Evolutionary conservation across 2,329 filamentous ascomycete species (phyloP).

Genomic region (Pseudocercospora cruenta): DNA sequence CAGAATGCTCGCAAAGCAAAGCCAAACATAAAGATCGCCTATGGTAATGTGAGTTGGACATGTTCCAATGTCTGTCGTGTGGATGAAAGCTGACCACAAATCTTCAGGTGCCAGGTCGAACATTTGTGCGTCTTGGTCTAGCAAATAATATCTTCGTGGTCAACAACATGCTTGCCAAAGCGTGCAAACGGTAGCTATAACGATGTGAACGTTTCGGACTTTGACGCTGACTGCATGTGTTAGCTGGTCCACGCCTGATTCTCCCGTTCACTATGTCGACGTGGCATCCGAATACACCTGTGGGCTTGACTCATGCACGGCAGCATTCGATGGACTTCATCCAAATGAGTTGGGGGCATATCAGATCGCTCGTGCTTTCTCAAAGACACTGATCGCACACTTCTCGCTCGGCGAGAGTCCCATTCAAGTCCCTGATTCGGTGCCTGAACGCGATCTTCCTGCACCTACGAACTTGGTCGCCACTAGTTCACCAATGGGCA

Average conservation of each 20-base stretch:
- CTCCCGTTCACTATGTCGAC: constrained; percentile 41
- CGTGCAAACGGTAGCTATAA: not conserved
- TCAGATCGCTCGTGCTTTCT: constrained; percentile 49
- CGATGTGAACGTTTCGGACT: not conserved
- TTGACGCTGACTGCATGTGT: not conserved
- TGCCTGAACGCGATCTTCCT: constrained; percentile 8
- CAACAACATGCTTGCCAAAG: not conserved
- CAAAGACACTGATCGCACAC: constrained; percentile 20
- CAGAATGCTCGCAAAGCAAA: constrained; percentile 38
- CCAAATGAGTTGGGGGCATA: constrained; percentile 48
- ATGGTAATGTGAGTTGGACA: constrained; percentile 26
- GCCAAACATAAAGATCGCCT: constrained; percentile 24
- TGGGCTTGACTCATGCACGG: constrained; percentile 37
- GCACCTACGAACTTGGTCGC: constrained; percentile 11
- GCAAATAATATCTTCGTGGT: not conserved
- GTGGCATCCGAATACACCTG: constrained; percentile 34
- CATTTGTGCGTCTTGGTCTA: not conserved
- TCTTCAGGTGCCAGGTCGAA: constrained; percentile 2
- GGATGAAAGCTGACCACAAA: constrained; percentile 24
- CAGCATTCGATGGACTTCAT: constrained; percentile 49
- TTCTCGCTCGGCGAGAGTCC: constrained; percentile 11
- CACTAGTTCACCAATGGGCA: constrained; percentile 12
- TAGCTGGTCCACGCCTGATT: constrained; percentile 34
- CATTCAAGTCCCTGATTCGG: constrained; percentile 4
- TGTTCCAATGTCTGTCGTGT: constrained; percentile 15